Base-by-base conservation (phyloP, 1,284 basidiomycete genomes). In the Salmacisia buchloeana region DNA sequence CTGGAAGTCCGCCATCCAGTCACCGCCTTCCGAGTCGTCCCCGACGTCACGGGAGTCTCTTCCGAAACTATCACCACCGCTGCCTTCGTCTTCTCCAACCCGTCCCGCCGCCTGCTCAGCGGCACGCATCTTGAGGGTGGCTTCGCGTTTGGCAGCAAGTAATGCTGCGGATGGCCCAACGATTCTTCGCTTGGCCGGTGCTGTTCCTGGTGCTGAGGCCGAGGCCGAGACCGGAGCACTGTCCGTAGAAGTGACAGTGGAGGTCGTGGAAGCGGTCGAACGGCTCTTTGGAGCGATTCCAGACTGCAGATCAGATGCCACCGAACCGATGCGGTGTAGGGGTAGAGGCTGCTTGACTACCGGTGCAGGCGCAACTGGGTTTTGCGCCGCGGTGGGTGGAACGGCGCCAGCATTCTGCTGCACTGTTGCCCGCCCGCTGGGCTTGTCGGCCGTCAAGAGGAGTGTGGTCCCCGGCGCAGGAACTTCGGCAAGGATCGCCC, bases 401-500 rank as follows among this genome's bases (percentile, higher is more conserved):
- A 62, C 65, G 12, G 60, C 61, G 13, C 56, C 58, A 10, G 62
- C 18, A 43, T 85, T 67, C 46, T 71, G 78, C 2, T 79, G 77
- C 4, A 45, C 60, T 3, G 84, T 76, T 7, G 77, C 77, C 31
- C 82, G 81, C 6, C 85, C 84, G 70, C 54, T 49, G 21, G 23
- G 35, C 31, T 52, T 38, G 2, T 85, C 82, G 0, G 91, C 89
- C 72, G 89, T 89, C 49, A 54, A 33, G 29, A 54, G 31, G 4
- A 60, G 49, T 15, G 29, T 23, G 7, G 59, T 60, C 6, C 59
- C 49, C 9, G 59, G 43, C 25, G 49, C 29, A 27, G 49, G 49
- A 15, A 54, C 27, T 5, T 13, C 21, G 0, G 83, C 86, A 80
- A 89, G 93, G 23, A 98, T 82, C 78, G 92, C 89, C 81, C 91